Evolutionary conservation across 805 yeast genomes (phyloP).

Genomic region (Lipomyces oligophaga): DNA sequence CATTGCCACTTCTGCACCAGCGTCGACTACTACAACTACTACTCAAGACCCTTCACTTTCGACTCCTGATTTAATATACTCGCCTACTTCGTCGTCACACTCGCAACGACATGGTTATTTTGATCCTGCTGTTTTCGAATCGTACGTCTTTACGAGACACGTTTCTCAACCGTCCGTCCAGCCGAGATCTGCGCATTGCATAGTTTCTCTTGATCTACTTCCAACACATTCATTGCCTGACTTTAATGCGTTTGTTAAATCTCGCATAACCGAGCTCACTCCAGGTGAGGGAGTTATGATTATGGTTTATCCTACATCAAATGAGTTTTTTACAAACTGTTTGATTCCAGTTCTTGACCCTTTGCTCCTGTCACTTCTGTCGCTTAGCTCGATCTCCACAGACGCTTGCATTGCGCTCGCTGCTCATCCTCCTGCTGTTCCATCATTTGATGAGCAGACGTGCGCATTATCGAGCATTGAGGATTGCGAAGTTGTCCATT

Average conservation of each 20-base stretch:
- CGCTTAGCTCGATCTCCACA: constrained; percentile 30
- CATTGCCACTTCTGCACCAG: background rate
- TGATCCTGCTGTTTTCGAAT: constrained; percentile 15
- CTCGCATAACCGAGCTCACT: constrained; percentile 28
- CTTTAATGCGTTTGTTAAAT: constrained; percentile 19
- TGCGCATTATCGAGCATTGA: constrained; percentile 6
- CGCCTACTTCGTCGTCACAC: constrained; percentile 2
- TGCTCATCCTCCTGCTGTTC: constrained; percentile 23
- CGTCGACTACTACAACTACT: background rate
- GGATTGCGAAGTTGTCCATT: constrained; percentile 20
- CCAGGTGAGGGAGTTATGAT: constrained; percentile 32
- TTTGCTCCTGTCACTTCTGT: constrained; percentile 31
- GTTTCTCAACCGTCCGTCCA: constrained; percentile 11
- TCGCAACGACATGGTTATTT: constrained; percentile 16
- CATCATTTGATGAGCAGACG: constrained; percentile 22
- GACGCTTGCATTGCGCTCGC: constrained; percentile 30
- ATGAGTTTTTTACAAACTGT: constrained; percentile 22
- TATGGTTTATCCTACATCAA: constrained; percentile 30
- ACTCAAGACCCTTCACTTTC: background rate
- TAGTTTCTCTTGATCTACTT: constrained; percentile 27
- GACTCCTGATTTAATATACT: constrained; percentile 3
- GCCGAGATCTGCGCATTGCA: constrained; percentile 26
- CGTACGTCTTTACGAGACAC: background rate
- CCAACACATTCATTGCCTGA: constrained; percentile 31
- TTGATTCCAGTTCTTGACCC: constrained; percentile 31